phyloP scores from a whole-genome alignment of 202 grass and related monocot genomes.

The Schoenoplectus triqueter region DNA sequence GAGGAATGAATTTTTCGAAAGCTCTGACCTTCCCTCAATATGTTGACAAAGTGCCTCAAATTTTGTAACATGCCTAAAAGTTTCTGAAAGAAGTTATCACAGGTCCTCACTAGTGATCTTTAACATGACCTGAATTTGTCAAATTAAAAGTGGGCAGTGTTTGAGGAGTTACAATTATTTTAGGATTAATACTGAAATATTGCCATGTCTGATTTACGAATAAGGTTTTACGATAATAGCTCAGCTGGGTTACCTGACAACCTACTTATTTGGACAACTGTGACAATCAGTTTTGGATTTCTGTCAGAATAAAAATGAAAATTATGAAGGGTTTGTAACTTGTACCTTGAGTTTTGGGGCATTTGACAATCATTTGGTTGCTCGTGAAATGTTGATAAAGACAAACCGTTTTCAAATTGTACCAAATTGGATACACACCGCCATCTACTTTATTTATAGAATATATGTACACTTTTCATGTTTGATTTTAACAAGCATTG shows the following conservation, averaged over 20 bases:
- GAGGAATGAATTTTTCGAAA: too few species aligned
- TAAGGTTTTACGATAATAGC: not conserved
- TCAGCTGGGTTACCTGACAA: not conserved
- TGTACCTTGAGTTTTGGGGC: not conserved
- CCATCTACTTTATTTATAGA: not conserved
- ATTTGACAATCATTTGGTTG: conserved; percentile 1
- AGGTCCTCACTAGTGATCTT: too few species aligned
- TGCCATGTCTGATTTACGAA: not conserved
- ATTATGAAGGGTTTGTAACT: not conserved
- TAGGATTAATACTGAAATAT: not conserved
- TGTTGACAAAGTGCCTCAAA: too few species aligned
- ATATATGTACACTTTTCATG: conserved; percentile 3
- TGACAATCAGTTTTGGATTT: not conserved
- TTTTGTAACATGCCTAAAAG: too few species aligned
- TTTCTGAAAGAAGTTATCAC: too few species aligned
- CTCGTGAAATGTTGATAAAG: not conserved
- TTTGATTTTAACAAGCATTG: not conserved
- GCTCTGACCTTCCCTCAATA: too few species aligned
- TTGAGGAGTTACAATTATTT: not conserved
- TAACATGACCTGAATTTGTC: not conserved
- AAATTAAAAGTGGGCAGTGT: not conserved
- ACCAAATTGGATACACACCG: not conserved
- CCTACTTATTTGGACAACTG: not conserved
- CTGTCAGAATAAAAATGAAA: too few species aligned
- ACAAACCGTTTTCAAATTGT: not conserved